Conservation (phyloP, 441 rosid species). For the Hura crepitans region DNA sequence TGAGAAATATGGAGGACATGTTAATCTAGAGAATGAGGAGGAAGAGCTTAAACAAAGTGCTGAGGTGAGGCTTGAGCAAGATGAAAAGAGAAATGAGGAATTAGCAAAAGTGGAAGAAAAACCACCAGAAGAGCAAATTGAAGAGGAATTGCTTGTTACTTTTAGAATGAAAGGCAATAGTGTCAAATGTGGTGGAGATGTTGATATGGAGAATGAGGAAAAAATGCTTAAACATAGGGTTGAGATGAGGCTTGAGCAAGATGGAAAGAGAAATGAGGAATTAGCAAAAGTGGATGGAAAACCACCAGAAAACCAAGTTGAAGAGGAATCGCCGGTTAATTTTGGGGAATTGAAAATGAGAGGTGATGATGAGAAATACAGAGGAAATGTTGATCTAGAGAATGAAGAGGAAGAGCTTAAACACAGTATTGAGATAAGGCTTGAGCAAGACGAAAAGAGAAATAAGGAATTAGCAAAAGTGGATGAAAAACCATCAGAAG, state of each 20-base stretch:
- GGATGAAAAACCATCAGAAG: conserved; percentile 6
- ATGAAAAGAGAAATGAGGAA: conserved; percentile 18
- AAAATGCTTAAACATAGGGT: conserved; percentile 21
- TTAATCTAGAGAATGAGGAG: conserved; percentile 31
- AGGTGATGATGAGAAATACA: conserved; percentile 16
- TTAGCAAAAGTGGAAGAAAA: conserved; percentile 4
- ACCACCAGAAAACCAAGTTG: too few species aligned
- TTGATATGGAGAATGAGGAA: conserved; percentile 31
- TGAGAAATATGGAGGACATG: conserved; percentile 18
- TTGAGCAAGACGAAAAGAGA: conserved; percentile 23
- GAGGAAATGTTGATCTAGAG: conserved; percentile 19
- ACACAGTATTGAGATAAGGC: conserved; percentile 22
- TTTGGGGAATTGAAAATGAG: too few species aligned
- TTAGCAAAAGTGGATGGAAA: conserved; percentile 3
- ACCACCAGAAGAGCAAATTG: too few species aligned
- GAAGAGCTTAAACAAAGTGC: conserved; percentile 21
- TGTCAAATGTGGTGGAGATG: conserved; percentile 18
- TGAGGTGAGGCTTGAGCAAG: conserved; percentile 25
- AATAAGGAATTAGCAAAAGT: conserved; percentile 11
- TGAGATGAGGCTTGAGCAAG: conserved; percentile 25
- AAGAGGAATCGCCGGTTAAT: conserved; percentile 8
- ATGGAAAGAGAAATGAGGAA: conserved; percentile 17
- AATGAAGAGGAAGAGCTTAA: conserved; percentile 31
- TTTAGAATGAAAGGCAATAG: conserved; percentile 9
- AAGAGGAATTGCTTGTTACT: conserved; percentile 9